Evolutionary conservation across 2,329 filamentous ascomycete genomes (phyloP).

Genomic region (Phyllosticta paracitricarpa): DNA sequence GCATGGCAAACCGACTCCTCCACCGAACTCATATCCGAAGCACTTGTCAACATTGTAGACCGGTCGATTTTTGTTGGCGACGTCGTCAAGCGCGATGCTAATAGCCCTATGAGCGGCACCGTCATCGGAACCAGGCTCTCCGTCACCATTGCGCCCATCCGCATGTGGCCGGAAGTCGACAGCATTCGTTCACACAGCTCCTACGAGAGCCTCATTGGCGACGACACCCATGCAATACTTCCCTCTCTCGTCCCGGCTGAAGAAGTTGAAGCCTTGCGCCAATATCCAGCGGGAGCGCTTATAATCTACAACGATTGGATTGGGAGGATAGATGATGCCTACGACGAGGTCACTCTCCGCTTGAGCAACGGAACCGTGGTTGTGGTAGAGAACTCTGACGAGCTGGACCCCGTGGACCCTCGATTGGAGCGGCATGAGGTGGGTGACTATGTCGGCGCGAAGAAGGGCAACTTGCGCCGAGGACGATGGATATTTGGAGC

Average conservation of each 20-base stretch:
- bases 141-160: conserved; percentile 34
- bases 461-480: conserved; percentile 41
- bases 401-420: conserved; percentile 28
- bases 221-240: conserved; percentile 15
- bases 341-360: conserved; percentile 41
- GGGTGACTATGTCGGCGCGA: conserved; percentile 42
- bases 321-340: conserved; percentile 41
- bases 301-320: conserved; percentile 48
- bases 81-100: conserved; percentile 40
- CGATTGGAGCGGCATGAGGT: conserved; percentile 30
- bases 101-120: conserved; percentile 43
- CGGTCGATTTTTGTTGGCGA: conserved; percentile 46
- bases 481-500: conserved; percentile 45
- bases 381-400: conserved; percentile 37
- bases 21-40: conserved; percentile 31
- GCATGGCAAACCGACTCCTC: conserved; percentile 35
- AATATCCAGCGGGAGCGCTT: conserved; percentile 41
- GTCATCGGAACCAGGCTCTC: conserved; percentile 39
- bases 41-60: conserved; percentile 42
- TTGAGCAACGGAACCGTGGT: conserved; percentile 46
- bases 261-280: conserved; percentile 36
- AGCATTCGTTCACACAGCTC: conserved; percentile 14
- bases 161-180: conserved; percentile 12
- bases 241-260: conserved; percentile 30
- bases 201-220: conserved; percentile 13